These are phyloP conservation scores for Rhytidiadelphus loreus DNA, from an alignment of 225 moss, liverwort and hornwort species.

Conservation along the genomic window DNA sequence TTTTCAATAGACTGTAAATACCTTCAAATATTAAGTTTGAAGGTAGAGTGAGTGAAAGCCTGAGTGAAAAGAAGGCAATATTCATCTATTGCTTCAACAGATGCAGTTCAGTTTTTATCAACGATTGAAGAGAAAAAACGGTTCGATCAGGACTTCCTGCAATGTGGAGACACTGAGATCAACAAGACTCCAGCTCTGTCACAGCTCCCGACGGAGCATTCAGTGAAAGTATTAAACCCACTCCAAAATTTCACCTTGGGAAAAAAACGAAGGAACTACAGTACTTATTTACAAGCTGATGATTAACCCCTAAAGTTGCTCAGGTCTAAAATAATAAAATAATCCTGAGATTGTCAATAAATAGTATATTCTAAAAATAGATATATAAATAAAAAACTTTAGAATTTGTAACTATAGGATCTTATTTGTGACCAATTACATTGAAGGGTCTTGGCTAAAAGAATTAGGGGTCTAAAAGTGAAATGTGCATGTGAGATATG, in stretches of 20 bases:
- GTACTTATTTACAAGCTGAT: neutral
- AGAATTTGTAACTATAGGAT: neutral
- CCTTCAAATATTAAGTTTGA: neutral
- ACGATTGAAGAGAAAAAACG: no score
- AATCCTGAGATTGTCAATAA: neutral
- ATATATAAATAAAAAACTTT: fast-evolving
- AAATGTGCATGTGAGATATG: neutral
- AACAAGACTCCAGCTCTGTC: neutral
- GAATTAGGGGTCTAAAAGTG: neutral
- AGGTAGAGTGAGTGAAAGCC: neutral
- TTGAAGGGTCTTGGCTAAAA: no score
- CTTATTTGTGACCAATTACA: neutral
- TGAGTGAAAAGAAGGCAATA: no score
- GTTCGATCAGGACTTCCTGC: no score
- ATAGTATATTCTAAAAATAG: neutral
- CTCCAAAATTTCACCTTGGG: neutral
- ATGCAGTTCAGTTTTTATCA: neutral
- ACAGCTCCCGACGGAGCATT: neutral
- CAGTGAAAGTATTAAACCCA: neutral
- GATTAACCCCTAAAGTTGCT: neutral
- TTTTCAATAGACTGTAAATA: no score
- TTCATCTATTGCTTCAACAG: neutral
- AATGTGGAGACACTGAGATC: neutral
- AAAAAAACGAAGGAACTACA: neutral
- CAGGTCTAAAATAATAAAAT: neutral